Evolutionary conservation across 305 asterid species (phyloP).

Genomic region (Solanum aculeatissimum): DNA sequence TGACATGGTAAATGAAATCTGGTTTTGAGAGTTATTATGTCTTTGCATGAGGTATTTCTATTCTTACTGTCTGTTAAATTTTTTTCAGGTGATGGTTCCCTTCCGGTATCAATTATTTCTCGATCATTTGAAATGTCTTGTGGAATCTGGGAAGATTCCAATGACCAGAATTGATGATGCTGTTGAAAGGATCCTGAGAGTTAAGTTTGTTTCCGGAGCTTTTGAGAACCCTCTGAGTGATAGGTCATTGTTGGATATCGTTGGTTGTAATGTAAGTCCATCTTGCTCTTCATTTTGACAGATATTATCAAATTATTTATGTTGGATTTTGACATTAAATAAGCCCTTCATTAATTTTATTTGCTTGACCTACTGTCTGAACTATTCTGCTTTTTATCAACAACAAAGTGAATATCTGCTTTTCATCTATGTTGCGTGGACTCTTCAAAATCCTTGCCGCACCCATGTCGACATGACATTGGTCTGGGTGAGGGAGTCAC

Average conservation of each 20-base stretch:
- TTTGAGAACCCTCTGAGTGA: constrained; percentile 72
- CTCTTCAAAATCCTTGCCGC: not conserved
- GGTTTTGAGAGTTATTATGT: not conserved
- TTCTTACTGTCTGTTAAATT: not conserved
- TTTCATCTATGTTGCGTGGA: not conserved
- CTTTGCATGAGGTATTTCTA: not conserved
- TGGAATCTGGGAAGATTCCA: constrained; percentile 54
- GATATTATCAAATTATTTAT: not conserved
- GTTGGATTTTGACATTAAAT: not conserved
- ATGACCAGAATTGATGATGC: constrained; percentile 86
- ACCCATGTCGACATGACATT: not conserved
- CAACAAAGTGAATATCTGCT: not conserved
- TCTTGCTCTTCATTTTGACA: not conserved
- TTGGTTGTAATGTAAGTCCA: constrained; percentile 57
- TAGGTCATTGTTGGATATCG: constrained; percentile 41
- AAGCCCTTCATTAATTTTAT: not conserved
- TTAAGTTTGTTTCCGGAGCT: constrained; percentile 73
- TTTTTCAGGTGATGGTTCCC: constrained; percentile 84
- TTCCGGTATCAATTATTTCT: constrained; percentile 52
- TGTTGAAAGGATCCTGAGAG: constrained; percentile 78
- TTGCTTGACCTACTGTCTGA: not conserved
- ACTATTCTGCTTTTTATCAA: not conserved
- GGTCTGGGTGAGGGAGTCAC: not conserved
- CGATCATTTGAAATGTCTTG: constrained; percentile 48
- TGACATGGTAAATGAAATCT: constrained; percentile 50